phyloP scores from a whole-genome alignment of 1,284 basidiomycete genomes.

The Tilletia walkeri region DNA sequence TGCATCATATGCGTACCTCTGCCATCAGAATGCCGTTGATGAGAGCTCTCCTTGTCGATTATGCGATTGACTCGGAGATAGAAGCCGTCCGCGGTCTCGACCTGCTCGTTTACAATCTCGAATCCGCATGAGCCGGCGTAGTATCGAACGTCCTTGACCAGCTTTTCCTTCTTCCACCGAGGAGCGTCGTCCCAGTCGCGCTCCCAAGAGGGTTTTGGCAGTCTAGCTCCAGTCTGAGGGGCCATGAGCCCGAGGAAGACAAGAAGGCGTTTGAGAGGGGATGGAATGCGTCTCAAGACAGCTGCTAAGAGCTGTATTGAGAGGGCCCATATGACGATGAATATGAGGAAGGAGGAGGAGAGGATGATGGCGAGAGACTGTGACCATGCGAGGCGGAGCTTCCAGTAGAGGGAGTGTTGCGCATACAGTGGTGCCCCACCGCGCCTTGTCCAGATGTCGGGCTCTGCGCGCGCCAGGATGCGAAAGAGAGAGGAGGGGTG shows the following conservation, averaged over 20 bases:
- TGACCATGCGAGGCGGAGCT: constrained; percentile 55
- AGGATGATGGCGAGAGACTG: constrained; percentile 60
- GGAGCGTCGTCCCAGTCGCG: constrained; percentile 61
- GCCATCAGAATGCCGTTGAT: constrained; percentile 57
- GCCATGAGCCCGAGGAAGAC: background rate
- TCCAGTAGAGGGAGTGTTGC: constrained; percentile 38
- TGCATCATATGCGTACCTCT: constrained; percentile 43
- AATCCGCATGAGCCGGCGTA: constrained; percentile 64
- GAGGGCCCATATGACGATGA: constrained; percentile 58
- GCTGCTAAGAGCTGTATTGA: constrained; percentile 33
- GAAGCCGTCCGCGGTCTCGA: constrained; percentile 66
- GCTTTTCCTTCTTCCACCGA: constrained; percentile 59
- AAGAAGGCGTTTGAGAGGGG: background rate
- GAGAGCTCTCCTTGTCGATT: constrained; percentile 59
- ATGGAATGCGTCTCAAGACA: constrained; percentile 25
- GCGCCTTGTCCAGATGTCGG: constrained; percentile 36
- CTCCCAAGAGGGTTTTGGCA: constrained; percentile 18
- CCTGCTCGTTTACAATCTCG: constrained; percentile 63
- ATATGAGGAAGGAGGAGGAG: constrained; percentile 61
- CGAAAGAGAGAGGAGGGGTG: background rate
- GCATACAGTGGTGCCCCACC: constrained; percentile 42
- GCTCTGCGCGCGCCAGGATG: constrained; percentile 4
- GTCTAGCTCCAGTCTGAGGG: background rate
- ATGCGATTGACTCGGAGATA: constrained; percentile 62
- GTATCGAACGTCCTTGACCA: constrained; percentile 63